Percentiles rank a stretch among this genome's conserved stretches.
Evolutionary conservation across 169 alveolate genomes (phyloP).

Genomic region (Eimeria sp.): DNA sequence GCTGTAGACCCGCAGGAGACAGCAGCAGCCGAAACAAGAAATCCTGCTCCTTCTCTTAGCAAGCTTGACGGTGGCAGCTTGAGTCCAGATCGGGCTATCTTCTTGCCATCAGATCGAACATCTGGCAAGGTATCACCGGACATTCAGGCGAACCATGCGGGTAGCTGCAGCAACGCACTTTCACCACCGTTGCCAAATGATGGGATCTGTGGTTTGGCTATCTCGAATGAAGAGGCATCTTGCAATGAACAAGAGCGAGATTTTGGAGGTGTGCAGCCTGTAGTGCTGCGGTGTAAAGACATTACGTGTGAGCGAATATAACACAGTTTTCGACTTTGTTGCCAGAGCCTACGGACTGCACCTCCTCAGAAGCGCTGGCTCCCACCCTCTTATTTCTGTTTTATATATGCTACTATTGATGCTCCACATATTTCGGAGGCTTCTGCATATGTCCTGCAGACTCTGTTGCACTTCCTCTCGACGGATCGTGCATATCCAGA

Average conservation of each 20-base stretch:
- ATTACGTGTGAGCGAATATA: not conserved
- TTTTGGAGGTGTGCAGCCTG: constrained; percentile 36
- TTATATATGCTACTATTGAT: not conserved
- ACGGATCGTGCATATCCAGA: constrained; percentile 7
- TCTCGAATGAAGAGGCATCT: not conserved
- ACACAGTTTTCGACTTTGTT: not conserved
- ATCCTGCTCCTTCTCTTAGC: constrained; percentile 8
- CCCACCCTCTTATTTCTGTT: not conserved
- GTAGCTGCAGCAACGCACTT: not conserved
- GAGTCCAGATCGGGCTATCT: constrained; percentile 10
- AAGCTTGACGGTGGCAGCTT: constrained; percentile 3
- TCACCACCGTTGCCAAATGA: constrained; percentile 46
- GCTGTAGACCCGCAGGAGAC: constrained; percentile 25
- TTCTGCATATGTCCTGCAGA: constrained; percentile 30
- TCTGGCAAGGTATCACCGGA: constrained; percentile 49
- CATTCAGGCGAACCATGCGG: not conserved
- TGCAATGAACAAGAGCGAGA: not conserved
- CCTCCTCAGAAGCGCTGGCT: not conserved
- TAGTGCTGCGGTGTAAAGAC: constrained; percentile 49
- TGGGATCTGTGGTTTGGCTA: not conserved
- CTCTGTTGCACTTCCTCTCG: constrained; percentile 35
- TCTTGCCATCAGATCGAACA: constrained; percentile 45
- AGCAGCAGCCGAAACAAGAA: constrained; percentile 5
- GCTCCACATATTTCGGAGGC: not conserved
- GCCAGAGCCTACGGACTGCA: not conserved